Evolutionary conservation across 2,329 filamentous ascomycete species (phyloP), one percentile per base, ranked within the genome.

Genomic region (Hortaea werneckii): DNA sequence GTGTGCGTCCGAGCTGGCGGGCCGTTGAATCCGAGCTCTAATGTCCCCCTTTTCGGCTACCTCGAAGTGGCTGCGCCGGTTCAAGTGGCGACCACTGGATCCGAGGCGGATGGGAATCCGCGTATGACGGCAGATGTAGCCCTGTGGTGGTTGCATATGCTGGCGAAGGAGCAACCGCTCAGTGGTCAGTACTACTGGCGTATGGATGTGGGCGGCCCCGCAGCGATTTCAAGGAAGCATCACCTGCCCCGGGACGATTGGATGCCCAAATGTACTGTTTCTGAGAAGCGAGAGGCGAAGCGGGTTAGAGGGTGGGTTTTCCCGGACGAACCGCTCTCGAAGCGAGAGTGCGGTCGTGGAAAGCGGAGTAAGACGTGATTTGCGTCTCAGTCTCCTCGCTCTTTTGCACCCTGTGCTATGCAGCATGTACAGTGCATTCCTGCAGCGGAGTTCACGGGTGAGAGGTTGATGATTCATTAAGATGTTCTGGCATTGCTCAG

Each of bases 1-100:
- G 82, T 95, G 37, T 81, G 92, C 56, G 87, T 95, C 1, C 86
- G 89, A 58, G 86, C 85, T 54, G 88, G 89, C 43, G 70, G 70
- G 4, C 64, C 66, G 10, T 61, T 63, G 0, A 54, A 40, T 34
- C 35, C 32, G 61, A 65, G 11, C 46, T 58, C 60, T 37, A 64
- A 65, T 6, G 80, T 80, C 1, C 89, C 89, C 0, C 81, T 87
- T 63, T 95, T 95, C 60, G 89, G 90, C n/a, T 87, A 82, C 65
- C 72, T 95, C 5, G 89, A 96, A 65, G 76, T 94, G 28, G 72
- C 76, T 0, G 61, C 74, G 0, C 72, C 78, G 0, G 76, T 82
- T 44, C 67, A 72, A 5, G 72, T 79, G 42, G 53, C 59, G 6
- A 54, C 65, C 8, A 57, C 60, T 8, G 60, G 62, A 6, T 61